A percentile compares a stretch with the other conserved stretches of the same genome.
Evolutionary conservation across 257 asterid species (phyloP).

Genomic region (Paulownia fortunei): DNA sequence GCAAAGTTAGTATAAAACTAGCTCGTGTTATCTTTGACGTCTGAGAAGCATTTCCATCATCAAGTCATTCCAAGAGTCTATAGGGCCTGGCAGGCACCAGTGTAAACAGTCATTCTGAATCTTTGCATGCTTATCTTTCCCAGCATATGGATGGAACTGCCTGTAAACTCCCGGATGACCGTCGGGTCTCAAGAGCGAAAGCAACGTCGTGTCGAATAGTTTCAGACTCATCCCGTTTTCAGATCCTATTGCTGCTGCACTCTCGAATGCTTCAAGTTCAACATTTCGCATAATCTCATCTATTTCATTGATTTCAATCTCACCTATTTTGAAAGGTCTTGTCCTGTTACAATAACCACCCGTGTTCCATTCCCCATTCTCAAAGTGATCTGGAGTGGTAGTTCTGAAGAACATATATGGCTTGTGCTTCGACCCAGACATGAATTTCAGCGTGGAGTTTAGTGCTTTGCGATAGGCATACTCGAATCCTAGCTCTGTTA

Average conservation of each 20-base stretch:
- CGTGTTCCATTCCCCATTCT: constrained; percentile 71
- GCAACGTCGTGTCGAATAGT: constrained; percentile 57
- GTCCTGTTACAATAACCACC: constrained; percentile 82
- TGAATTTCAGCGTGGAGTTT: constrained; percentile 48
- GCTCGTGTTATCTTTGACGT: constrained; percentile 4
- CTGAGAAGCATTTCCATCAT: constrained; percentile 66
- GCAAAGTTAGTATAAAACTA: not conserved
- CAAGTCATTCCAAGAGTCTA: constrained; percentile 94
- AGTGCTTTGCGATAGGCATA: constrained; percentile 65
- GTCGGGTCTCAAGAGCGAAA: constrained; percentile 73
- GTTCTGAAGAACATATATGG: constrained; percentile 55
- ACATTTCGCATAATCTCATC: constrained; percentile 49
- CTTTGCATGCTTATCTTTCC: constrained; percentile 48
- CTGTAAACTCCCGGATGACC: constrained; percentile 85
- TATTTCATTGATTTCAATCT: constrained; percentile 37
- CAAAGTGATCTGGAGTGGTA: constrained; percentile 73
- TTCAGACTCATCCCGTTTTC: constrained; percentile 31
- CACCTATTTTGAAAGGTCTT: constrained; percentile 55
- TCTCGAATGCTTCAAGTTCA: constrained; percentile 64
- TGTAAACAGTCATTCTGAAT: constrained; percentile 92
- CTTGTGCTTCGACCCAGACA: constrained; percentile 41
- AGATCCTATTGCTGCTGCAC: constrained; percentile 34
- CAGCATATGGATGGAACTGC: constrained; percentile 67
- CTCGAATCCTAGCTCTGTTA: constrained; percentile 59
- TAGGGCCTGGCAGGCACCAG: constrained; percentile 98